Conservation (phyloP, 257 asterid species). For the Ophiorrhiza pumila region DNA sequence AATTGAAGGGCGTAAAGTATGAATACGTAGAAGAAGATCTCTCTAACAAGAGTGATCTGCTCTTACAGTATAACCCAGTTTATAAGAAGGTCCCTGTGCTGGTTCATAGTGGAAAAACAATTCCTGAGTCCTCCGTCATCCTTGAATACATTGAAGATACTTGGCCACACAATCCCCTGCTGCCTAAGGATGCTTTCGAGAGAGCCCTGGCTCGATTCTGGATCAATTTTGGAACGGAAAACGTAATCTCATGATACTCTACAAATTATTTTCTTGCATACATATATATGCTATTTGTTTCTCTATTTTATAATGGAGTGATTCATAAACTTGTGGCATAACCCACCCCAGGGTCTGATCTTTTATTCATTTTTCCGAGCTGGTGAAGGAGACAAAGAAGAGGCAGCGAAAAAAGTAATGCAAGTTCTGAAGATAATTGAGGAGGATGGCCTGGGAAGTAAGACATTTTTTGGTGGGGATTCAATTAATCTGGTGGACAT, state of each 20-base stretch:
- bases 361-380: conserved; percentile 12
- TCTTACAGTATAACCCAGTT: conserved; percentile 24
- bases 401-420: conserved; percentile 20
- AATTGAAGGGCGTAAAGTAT: conserved; percentile 20
- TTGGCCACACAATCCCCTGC: conserved; percentile 27
- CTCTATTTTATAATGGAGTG: not conserved
- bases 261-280: no score
- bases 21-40: conserved; percentile 33
- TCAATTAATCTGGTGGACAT: conserved; percentile 21
- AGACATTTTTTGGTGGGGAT: conserved; percentile 30
- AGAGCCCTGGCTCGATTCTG: conserved; percentile 32
- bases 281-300: no score
- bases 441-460: conserved; percentile 23
- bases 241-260: conserved; percentile 22
- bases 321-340: not conserved
- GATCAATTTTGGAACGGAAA: conserved; percentile 22
- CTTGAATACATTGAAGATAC: conserved; percentile 38
- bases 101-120: conserved; percentile 23
- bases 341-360: not conserved
- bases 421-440: conserved; percentile 22
- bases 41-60: conserved; percentile 21
- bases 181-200: conserved; percentile 20
- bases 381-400: conserved; percentile 16
- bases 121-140: conserved; percentile 28
- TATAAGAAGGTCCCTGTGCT: conserved; percentile 30